Evolutionary conservation across 768 basidiomycete genomes (phyloP).

Genomic region (Strobilomyces confusus): DNA sequence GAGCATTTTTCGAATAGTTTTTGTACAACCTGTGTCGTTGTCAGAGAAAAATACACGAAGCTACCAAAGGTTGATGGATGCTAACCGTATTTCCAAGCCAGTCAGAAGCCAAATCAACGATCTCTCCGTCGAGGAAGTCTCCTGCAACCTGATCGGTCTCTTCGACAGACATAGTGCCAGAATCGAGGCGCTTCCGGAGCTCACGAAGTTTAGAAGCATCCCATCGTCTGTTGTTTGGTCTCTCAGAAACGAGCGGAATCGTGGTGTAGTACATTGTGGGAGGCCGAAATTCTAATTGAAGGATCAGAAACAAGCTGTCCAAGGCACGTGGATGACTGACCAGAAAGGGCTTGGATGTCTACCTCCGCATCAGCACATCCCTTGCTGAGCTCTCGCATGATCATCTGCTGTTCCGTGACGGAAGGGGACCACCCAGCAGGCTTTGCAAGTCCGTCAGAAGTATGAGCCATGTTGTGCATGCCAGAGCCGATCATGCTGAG

Average conservation of each 20-base stretch:
- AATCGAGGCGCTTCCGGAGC: slow-evolving; percentile 89
- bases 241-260: slow-evolving; percentile 86
- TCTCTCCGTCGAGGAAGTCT: slow-evolving; percentile 92
- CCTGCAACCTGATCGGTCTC: slow-evolving; percentile 89
- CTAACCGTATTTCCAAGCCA: slow-evolving; percentile 91
- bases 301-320: slow-evolving; percentile 8
- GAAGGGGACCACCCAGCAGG: slow-evolving; percentile 65
- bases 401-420: slow-evolving; percentile 94
- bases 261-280: slow-evolving; percentile 96
- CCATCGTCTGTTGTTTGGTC: slow-evolving; percentile 82
- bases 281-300: slow-evolving; percentile 72
- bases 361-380: slow-evolving; percentile 75
- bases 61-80: slow-evolving; percentile 4
- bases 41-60: not conserved
- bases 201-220: slow-evolving; percentile 94
- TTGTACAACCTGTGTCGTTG: slow-evolving; percentile 72
- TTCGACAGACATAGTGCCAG: slow-evolving; percentile 74
- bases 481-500: slow-evolving; percentile 85
- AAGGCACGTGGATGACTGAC: slow-evolving; percentile 42
- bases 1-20: slow-evolving; percentile 94
- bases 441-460: slow-evolving; percentile 55
- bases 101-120: slow-evolving; percentile 92
- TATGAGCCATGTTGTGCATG: slow-evolving; percentile 53
- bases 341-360: slow-evolving; percentile 81
- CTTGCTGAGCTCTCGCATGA: slow-evolving; percentile 86